Base-by-base conservation (phyloP, 192 early-diverging fungal genomes). In the Backusella luteola region DNA sequence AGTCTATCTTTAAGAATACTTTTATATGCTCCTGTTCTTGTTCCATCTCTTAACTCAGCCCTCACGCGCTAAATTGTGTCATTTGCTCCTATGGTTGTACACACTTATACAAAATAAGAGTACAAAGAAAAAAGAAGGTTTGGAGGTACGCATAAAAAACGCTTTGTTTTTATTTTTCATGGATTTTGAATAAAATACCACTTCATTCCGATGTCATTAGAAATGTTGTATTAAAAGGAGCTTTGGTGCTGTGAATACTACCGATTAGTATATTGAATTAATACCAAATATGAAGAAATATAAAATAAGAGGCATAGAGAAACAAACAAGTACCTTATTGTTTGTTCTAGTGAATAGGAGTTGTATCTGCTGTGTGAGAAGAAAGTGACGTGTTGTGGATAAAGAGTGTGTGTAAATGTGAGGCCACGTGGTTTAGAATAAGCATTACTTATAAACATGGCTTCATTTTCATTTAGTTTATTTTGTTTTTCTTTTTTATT, bases 41-140 rank as follows among this genome's bases (percentile, higher is more conserved):
- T 96, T 34, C 89, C 91, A 53, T 79, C 96, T 53, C 26, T 94
- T 90, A 2, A 91, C 91, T n/a, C 83, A 90, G 46, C 89, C 87
- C 12, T 88, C 91, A 42, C 88, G 88, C 79, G 98, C 23, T 63
- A 63, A 49, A 63, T 26, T 63, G 56, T 63, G 21, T 63, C 23
- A 63, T 63, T 63, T 23, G 56, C 23, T 21, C 52, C n/a, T 63
- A 29, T 29, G 23, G 56, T 63, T 63, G 23, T n/a, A 63, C 56
- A 63, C 11, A 63, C 56, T 26, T 63, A 9, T 29, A 63, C 56
- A 23, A 63, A 59, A 63, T 23, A 63, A 12, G 56, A 63, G 56
- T 63, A 63, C 56, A 63, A 63, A 63, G 56, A 63, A 29, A 63
- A 63, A 26, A 63, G 23, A 59, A 59, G 1, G 56, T 63, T 63